Conservation (phyloP, 371 early-diverging fungal species). For the Coemansia sp. region DNA sequence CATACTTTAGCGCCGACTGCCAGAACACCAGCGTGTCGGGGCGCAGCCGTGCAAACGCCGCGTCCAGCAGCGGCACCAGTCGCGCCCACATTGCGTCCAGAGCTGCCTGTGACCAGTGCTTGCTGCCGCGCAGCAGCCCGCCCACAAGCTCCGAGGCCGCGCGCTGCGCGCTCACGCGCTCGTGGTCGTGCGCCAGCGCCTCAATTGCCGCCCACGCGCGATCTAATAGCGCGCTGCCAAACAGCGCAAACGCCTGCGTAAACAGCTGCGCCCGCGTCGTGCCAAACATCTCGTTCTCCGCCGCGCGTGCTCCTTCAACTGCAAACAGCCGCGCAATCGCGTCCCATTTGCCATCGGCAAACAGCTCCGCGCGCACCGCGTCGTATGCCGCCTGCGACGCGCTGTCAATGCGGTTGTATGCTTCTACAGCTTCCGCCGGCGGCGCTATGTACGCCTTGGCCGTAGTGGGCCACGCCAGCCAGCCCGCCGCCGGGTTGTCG, state of each 20-base stretch:
- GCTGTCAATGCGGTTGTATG: constrained; percentile 54
- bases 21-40: constrained; percentile 76
- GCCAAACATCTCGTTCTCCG: constrained; percentile 65
- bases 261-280: constrained; percentile 60
- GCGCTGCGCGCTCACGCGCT: constrained; percentile 75
- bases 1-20: constrained; percentile 64
- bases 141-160: constrained; percentile 76
- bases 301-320: constrained; percentile 61
- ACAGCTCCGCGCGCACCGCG: constrained; percentile 55
- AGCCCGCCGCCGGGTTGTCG: constrained; percentile 64
- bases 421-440: constrained; percentile 24
- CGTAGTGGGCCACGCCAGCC: constrained; percentile 74
- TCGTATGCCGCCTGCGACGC: constrained; percentile 57
- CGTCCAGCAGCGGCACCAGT: constrained; percentile 30
- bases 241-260: constrained; percentile 66
- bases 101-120: constrained; percentile 67
- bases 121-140: constrained; percentile 82
- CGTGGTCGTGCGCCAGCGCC: constrained; percentile 54
- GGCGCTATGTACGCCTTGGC: constrained; percentile 59
- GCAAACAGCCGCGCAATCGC: constrained; percentile 60
- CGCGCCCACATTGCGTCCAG: constrained; percentile 41
- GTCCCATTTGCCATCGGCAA: constrained; percentile 59
- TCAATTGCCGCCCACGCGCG: constrained; percentile 56
- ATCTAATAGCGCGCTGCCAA: constrained; percentile 61
- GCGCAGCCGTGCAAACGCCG: constrained; percentile 58